These are phyloP conservation scores for Baorangia bicolor DNA, from an alignment of 768 basidiomycete genomes.

Conservation along the genomic window DNA sequence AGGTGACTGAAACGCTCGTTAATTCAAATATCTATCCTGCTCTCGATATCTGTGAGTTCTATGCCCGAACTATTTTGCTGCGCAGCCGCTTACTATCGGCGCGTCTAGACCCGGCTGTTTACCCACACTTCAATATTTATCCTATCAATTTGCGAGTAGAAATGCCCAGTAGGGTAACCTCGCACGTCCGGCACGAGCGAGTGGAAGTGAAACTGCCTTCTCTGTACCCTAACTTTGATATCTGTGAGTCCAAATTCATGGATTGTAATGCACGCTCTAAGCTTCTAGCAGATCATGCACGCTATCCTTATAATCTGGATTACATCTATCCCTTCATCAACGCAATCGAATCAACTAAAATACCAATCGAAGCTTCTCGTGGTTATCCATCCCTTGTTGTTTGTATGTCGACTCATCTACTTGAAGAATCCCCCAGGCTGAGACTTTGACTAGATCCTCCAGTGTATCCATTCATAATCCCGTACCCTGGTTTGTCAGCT, in stretches of 20 bases:
- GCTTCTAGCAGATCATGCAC: constrained; percentile 33
- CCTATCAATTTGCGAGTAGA: constrained; percentile 22
- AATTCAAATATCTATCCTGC: constrained; percentile 22
- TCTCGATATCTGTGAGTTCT: constrained; percentile 21
- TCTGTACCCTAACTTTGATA: constrained; percentile 23
- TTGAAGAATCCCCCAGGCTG: neutral
- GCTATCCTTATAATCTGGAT: constrained; percentile 41
- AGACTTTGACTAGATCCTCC: constrained; percentile 17
- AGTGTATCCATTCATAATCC: constrained; percentile 23
- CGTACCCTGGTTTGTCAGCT: constrained; percentile 10
- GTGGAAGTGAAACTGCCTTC: constrained; percentile 8
- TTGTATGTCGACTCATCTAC: constrained; percentile 29
- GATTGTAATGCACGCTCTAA: neutral
- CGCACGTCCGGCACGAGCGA: neutral
- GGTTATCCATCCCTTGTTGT: constrained; percentile 39
- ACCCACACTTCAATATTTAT: constrained; percentile 45
- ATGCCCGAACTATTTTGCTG: neutral
- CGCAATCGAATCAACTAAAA: neutral
- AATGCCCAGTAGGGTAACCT: neutral
- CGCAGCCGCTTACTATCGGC: constrained; percentile 13
- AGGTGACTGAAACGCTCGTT: neutral
- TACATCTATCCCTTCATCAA: constrained; percentile 34
- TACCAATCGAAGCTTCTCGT: constrained; percentile 11
- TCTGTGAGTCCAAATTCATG: constrained; percentile 33
- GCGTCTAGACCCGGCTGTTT: constrained; percentile 38